phyloP scores from a whole-genome alignment of 2,329 filamentous ascomycete genomes.

The Gyromitra esculenta region DNA sequence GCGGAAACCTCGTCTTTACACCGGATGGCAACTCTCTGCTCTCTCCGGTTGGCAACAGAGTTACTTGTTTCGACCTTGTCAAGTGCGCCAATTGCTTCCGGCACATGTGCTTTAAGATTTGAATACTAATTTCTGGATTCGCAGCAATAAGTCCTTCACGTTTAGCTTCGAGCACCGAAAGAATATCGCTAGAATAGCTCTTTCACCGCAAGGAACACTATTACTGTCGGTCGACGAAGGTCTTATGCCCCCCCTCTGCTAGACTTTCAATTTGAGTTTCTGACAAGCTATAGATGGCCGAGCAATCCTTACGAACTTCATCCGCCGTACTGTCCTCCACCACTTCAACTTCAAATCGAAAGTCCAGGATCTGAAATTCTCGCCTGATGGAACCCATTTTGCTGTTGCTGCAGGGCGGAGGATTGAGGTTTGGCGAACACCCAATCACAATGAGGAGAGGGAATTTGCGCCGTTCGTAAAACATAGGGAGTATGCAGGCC shows the following conservation, averaged over 20 bases:
- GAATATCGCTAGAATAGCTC: constrained; percentile 87
- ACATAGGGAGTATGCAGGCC: constrained; percentile 84
- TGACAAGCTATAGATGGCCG: constrained; percentile 72
- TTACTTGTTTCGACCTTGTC: constrained; percentile 94
- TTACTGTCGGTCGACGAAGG: constrained; percentile 87
- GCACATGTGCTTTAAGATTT: background rate
- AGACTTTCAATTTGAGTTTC: background rate
- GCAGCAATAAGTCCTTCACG: constrained; percentile 85
- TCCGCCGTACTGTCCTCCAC: constrained; percentile 84
- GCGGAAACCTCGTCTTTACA: constrained; percentile 96
- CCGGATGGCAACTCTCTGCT: constrained; percentile 95
- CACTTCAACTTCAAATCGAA: constrained; percentile 93
- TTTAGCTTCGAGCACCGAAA: constrained; percentile 91
- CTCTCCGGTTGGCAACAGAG: constrained; percentile 94
- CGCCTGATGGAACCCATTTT: constrained; percentile 89
- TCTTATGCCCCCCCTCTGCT: constrained; percentile 1
- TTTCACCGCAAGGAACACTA: constrained; percentile 90
- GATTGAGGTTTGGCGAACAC: constrained; percentile 95
- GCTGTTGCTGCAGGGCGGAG: constrained; percentile 86
- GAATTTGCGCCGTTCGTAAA: constrained; percentile 95
- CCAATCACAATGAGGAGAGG: constrained; percentile 80
- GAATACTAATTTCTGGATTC: constrained; percentile 59
- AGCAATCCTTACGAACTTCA: constrained; percentile 90
- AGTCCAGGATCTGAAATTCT: constrained; percentile 86
- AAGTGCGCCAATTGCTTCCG: constrained; percentile 70